Conservation (phyloP, 2,329 filamentous ascomycete species). For the Diaporthe australafricana region DNA sequence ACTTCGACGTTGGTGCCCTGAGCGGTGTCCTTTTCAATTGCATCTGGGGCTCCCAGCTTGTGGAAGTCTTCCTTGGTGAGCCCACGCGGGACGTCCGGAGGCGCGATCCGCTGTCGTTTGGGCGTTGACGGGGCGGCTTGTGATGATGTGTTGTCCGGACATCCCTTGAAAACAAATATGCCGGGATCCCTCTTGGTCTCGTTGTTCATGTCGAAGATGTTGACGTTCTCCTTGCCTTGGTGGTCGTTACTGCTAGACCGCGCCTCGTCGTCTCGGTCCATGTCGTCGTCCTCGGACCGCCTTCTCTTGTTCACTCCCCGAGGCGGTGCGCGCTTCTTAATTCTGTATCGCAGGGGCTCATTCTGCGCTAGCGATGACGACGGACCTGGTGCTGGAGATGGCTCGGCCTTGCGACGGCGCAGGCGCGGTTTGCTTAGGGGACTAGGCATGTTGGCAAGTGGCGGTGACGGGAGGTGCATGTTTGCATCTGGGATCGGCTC, state of each 20-base stretch:
- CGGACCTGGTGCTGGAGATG: slow-evolving; percentile 12
- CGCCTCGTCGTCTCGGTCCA: slow-evolving; percentile 52
- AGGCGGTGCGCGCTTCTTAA: slow-evolving; percentile 62
- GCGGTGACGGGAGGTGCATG: slow-evolving; percentile 63
- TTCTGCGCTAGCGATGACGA: slow-evolving; percentile 43
- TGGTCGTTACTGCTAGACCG: slow-evolving; percentile 40
- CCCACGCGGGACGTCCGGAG: slow-evolving; percentile 69
- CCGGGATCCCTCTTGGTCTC: slow-evolving; percentile 14
- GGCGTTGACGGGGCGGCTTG: slow-evolving; percentile 60
- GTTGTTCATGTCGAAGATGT: slow-evolving; percentile 35
- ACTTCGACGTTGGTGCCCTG: slow-evolving; percentile 54
- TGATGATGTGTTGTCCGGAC: slow-evolving; percentile 36
- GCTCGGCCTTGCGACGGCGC: slow-evolving; percentile 56
- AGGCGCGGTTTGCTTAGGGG: slow-evolving; percentile 66
- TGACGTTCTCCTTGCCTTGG: slow-evolving; percentile 41
- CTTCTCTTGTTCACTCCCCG: slow-evolving; percentile 66
- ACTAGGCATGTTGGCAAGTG: slow-evolving; percentile 61
- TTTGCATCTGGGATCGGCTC: slow-evolving; percentile 51
- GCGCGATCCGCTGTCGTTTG: slow-evolving; percentile 70
- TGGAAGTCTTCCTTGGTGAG: slow-evolving; percentile 71
- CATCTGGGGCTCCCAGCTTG: slow-evolving; percentile 46
- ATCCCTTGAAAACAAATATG: slow-evolving; percentile 28
- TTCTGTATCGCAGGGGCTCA: slow-evolving; percentile 44
- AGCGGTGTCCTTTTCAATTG: neutral
- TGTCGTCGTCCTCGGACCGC: slow-evolving; percentile 59